Conservation (phyloP, 1,284 basidiomycete genomes). For the Moesziomyces parantarcticus region DNA sequence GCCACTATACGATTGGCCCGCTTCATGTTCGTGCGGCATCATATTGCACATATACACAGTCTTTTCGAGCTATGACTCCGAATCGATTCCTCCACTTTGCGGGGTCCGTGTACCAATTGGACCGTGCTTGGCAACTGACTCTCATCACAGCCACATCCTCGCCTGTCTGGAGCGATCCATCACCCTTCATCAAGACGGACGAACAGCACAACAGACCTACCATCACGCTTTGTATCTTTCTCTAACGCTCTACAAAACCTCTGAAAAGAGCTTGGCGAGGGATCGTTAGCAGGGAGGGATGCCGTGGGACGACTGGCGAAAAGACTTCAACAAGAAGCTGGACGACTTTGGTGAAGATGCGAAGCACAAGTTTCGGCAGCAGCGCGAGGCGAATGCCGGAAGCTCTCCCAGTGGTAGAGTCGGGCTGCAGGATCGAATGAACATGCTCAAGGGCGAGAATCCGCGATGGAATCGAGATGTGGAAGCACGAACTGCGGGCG, state of each 20-base stretch:
- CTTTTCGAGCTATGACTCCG: too few relatives aligned
- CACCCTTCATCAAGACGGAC: too few relatives aligned
- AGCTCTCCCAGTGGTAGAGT: constrained; percentile 11
- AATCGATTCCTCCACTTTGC: too few relatives aligned
- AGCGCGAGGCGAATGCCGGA: constrained; percentile 42
- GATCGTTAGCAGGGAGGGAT: constrained; percentile 7
- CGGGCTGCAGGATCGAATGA: constrained; percentile 45
- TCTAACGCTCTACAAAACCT: constrained; percentile 1
- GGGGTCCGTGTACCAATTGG: too few relatives aligned
- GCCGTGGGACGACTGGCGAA: constrained; percentile 45
- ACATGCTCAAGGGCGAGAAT: constrained; percentile 44
- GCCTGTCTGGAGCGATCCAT: too few relatives aligned
- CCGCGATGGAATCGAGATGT: constrained; percentile 42
- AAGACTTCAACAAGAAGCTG: constrained; percentile 52
- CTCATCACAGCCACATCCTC: too few relatives aligned
- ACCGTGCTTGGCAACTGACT: too few relatives aligned
- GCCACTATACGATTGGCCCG: constrained; percentile 53
- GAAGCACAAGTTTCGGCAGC: constrained; percentile 36
- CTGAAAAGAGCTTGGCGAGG: background rate
- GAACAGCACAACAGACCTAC: too few relatives aligned
- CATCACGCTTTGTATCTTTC: background rate
- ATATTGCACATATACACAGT: constrained; percentile 1
- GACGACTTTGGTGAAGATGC: constrained; percentile 50
- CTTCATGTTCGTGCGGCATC: background rate
- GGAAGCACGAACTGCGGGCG: constrained; percentile 17